Base-by-base conservation (phyloP, 768 basidiomycete genomes). In the Hygrophoropsis aurantiaca region DNA sequence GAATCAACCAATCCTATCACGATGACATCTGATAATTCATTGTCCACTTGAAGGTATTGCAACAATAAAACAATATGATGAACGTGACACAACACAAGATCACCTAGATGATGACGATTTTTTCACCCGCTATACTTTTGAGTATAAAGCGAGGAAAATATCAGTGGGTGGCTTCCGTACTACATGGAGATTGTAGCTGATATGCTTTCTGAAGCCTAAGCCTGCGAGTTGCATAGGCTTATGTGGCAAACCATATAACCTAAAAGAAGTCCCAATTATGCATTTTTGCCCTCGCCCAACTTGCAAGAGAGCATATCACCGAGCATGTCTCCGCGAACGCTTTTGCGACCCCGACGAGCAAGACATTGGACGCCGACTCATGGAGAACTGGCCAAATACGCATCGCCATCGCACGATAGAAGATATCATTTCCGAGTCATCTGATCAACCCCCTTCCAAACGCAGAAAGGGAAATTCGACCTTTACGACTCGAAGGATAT, bases 271-370 rank as follows among this genome's bases (percentile, higher is more conserved):
- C 39, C 58, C 20, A 46, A 55, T 77, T 6, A 79, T 79, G 64
- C 79, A 84, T 44, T 81, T 81, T 44, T 85, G 83, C 54, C 80
- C 81, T 0, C 73, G 77, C 0, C 77, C 75, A 0, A 44, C 52
- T 0, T 85, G 83, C 50, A 59, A 70, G 10, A 68, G 57, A 4
- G 72, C 66, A 7, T 83, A 74, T 49, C 83, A 85, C 55, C 66
- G 70, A 10, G 19, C 52, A 0, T 85, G 83, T 47, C 16, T 68
- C 10, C 55, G 54, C 11, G 37, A 47, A 4, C 64, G 61, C 1
- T 64, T 57, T 36, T 49, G 60, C n/a, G 59, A 67, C 47, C 53
- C 20, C 35, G 2, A 44, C 38, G 11, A 36, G 13, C 16, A 7
- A 10, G 30, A 51, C 6, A 60, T 64, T 2, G 40, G 51, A 0